Evolutionary conservation across 345 rosid genomes (phyloP), one percentile per base, ranked within the genome.

Genomic region (Melaleuca alternifolia): DNA sequence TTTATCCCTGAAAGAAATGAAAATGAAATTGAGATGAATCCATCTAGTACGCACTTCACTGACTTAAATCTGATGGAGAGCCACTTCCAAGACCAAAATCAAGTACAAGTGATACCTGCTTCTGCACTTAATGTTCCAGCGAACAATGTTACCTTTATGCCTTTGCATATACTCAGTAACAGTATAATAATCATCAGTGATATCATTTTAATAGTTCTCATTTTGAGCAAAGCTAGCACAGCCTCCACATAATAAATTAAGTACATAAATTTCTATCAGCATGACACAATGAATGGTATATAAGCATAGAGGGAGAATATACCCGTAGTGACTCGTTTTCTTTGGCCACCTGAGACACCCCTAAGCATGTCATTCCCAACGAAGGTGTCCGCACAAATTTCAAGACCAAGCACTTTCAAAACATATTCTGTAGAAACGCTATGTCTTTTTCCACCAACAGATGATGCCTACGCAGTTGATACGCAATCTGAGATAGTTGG

Each of bases 331-430:
- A 97, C 98, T 89, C 99, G 92, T 91, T 96, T 97, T 76, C 95
- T 94, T 82, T 96, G 99, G 82, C 99, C 99, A 79, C 99, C 99
- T 7, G 99, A 97, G 87, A 97, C 96, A 50, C 99, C 99, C 92
- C 99, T 93, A 86, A 95, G 88, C 99, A 97, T 97, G 81, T 97
- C 99, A 89, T 89, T 96, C 77, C 99, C 99, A 51, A 96, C 98
- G 30, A 93, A 84, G 30, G 99, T 97, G 82, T 97, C 98, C 44
- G 99, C 91, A 87, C 99, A 96, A 84, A 94, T 85, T 85, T 97
- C 98, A 86, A 97, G 97, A 85, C 99, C 99, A 88, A 97, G 99
- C 87, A 97, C 93, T 91, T 91, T 94, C 62, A 97, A 89, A 87
- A 95, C 92, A 84, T 97, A 97, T 87, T 97, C 98, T 13, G 99